Evolutionary conservation across 192 early-diverging fungal genomes (phyloP).

Genomic region (Obelidium mucronatum): DNA sequence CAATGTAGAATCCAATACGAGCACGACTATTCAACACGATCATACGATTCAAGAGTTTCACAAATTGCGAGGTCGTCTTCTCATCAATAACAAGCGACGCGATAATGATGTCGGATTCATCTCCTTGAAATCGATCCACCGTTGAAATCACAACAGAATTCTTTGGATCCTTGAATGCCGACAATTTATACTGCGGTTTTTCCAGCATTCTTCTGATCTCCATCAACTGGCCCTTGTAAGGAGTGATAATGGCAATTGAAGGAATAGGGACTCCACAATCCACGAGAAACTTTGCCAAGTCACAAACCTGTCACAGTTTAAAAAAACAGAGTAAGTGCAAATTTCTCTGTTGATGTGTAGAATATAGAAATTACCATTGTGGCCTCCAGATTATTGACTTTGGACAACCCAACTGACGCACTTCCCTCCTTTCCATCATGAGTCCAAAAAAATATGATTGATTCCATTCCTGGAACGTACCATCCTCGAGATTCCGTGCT

Average conservation of each 20-base stretch:
- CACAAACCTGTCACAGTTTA: conserved; percentile 8
- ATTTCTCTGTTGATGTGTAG: not conserved
- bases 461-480: conserved; percentile 38
- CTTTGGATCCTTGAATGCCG: conserved; percentile 32
- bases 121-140: conserved; percentile 47
- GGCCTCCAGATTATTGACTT: conserved; percentile 40
- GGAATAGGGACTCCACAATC: conserved; percentile 34
- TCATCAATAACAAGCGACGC: conserved; percentile 38
- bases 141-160: conserved; percentile 31
- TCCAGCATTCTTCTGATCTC: conserved; percentile 36
- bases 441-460: conserved; percentile 47
- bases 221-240: conserved; percentile 50
- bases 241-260: conserved; percentile 50
- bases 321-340: not conserved
- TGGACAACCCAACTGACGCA: conserved; percentile 42
- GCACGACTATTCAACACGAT: conserved; percentile 47
- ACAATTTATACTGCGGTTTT: conserved; percentile 16
- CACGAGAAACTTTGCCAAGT: conserved; percentile 36
- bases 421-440: conserved; percentile 30
- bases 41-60: conserved; percentile 46
- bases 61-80: conserved; percentile 43
- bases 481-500: conserved; percentile 31
- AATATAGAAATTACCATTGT: conserved; percentile 26
- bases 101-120: conserved; percentile 42
- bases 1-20: conserved; percentile 43